phyloP scores from a whole-genome alignment of 2,329 filamentous ascomycete genomes.

The Xylariaceae sp. region DNA sequence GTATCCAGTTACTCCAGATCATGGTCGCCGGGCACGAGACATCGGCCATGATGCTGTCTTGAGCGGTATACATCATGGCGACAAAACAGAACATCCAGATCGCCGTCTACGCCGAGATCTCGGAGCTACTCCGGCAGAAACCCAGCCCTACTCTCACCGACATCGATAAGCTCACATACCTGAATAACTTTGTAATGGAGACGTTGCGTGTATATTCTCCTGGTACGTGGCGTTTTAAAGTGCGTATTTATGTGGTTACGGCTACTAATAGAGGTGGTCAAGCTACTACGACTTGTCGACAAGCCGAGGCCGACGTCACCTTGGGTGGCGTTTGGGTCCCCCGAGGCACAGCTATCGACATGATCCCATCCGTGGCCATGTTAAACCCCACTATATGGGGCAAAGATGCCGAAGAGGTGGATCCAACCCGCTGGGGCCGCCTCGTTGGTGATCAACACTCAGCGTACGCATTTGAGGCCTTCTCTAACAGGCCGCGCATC shows the following conservation, averaged over 20 bases:
- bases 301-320: background rate
- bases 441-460: background rate
- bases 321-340: background rate
- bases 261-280: no score
- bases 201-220: background rate
- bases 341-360: background rate
- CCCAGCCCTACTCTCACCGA: background rate
- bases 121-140: background rate
- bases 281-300: background rate
- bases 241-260: no score
- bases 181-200: background rate
- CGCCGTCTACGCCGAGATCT: background rate
- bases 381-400: background rate
- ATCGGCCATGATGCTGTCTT: background rate
- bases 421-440: background rate
- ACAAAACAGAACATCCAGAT: background rate
- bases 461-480: background rate
- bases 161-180: background rate
- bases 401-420: background rate
- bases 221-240: background rate
- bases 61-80: background rate
- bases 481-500: background rate
- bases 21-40: slow-evolving; percentile 1
- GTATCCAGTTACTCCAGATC: background rate
- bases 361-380: background rate